These are phyloP conservation scores for Candida oleophila DNA, from an alignment of 805 yeast species.

Conservation along the genomic window DNA sequence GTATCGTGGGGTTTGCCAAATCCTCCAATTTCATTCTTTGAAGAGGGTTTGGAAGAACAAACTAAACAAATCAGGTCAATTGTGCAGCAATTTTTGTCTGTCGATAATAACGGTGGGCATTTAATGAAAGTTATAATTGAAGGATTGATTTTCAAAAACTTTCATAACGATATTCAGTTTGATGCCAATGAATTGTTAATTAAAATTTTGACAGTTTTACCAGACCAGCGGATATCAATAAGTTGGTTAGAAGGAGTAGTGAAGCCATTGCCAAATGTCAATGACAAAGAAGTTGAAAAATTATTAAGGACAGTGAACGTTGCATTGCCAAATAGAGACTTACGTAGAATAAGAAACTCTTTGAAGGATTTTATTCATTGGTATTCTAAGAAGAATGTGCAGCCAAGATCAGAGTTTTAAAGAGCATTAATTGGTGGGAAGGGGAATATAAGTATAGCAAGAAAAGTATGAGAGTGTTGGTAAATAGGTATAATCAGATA, in stretches of 20 bases:
- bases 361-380: constrained; percentile 78
- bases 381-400: constrained; percentile 77
- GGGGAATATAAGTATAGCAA: neutral
- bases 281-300: constrained; percentile 65
- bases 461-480: neutral
- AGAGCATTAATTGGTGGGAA: neutral
- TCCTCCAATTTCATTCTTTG: constrained; percentile 73
- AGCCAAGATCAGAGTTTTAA: constrained; percentile 26
- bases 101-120: constrained; percentile 52
- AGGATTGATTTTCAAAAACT: constrained; percentile 64
- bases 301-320: constrained; percentile 54
- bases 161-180: constrained; percentile 64
- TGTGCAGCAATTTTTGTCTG: constrained; percentile 43
- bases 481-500: neutral
- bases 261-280: constrained; percentile 60
- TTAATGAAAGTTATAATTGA: constrained; percentile 53
- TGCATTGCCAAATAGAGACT: constrained; percentile 67
- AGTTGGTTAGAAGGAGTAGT: constrained; percentile 65
- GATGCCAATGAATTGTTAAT: constrained; percentile 77
- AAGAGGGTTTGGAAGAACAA: constrained; percentile 33
- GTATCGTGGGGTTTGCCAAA: constrained; percentile 79
- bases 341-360: constrained; percentile 67
- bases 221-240: constrained; percentile 42
- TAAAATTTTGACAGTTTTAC: constrained; percentile 54
- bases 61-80: constrained; percentile 54